Percentiles rank a stretch among this genome's conserved stretches.
Evolutionary conservation across 139 green algal species (phyloP).

Genomic region (Closterium sp.): DNA sequence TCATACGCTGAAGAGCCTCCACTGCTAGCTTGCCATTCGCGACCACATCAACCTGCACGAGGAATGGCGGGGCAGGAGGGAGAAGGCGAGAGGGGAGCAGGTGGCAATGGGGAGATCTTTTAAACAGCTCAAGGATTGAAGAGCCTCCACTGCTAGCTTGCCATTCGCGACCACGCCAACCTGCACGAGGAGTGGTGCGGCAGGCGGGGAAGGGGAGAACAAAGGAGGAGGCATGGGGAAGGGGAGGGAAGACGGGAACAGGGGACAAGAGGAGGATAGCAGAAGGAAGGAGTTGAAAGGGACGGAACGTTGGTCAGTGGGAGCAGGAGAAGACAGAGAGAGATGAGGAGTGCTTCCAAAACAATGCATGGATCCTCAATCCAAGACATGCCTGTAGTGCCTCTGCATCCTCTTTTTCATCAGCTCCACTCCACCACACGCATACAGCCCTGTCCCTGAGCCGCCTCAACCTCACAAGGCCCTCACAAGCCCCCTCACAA

Average conservation of each 20-base stretch:
- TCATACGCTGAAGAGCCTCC: constrained; percentile 13
- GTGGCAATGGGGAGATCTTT: too few relatives aligned
- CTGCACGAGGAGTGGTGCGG: not conserved
- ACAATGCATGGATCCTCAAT: not conserved
- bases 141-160: constrained; percentile 36
- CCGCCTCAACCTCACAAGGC: too few relatives aligned
- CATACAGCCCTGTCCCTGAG: not conserved
- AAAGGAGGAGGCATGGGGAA: too few relatives aligned
- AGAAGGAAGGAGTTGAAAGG: not conserved
- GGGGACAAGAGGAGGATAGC: not conserved
- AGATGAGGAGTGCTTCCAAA: not conserved
- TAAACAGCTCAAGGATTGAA: too few relatives aligned
- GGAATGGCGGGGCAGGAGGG: too few relatives aligned
- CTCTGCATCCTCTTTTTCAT: too few relatives aligned
- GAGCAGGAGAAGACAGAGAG: not conserved
- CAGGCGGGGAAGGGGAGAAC: not conserved
- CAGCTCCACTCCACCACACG: not conserved
- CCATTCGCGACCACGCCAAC: constrained; percentile 41
- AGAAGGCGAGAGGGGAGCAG: too few relatives aligned
- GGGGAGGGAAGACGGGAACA: not conserved
- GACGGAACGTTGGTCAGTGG: not conserved
- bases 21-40: constrained; percentile 47
- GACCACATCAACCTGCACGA: constrained; percentile 27
- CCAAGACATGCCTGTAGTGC: not conserved
- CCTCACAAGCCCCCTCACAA: not conserved